Conservation (phyloP, 1,284 basidiomycete species). For the Melampsora larici-populina region DNA sequence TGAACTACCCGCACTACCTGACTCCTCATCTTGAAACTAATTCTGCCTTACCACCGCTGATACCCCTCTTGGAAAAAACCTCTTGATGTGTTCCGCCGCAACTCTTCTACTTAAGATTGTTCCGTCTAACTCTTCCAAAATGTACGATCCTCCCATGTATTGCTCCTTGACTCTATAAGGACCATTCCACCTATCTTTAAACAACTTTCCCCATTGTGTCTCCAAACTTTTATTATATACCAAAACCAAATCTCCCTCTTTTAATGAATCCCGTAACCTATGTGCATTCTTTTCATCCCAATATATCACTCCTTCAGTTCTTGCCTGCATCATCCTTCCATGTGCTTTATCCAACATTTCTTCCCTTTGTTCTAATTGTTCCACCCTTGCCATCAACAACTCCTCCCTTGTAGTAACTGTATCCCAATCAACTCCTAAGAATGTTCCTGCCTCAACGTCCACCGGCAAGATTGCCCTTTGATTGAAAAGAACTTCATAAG, state of each 20-base stretch:
- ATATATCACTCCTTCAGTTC: conserved; percentile 3
- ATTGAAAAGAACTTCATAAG: neutral
- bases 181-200: conserved; percentile 26
- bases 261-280: neutral
- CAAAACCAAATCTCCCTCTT: conserved; percentile 16
- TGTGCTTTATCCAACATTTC: neutral
- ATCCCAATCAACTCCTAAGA: neutral
- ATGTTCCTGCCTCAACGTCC: conserved; percentile 1
- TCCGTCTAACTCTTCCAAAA: too few relatives aligned
- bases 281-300: conserved; percentile 12
- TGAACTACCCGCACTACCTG: too few relatives aligned
- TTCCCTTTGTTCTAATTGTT: neutral
- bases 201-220: conserved; percentile 25
- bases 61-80: too few relatives aligned
- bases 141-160: neutral
- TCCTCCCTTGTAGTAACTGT: neutral
- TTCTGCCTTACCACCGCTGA: too few relatives aligned
- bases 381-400: neutral
- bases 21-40: too few relatives aligned
- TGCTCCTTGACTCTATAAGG: conserved; percentile 18
- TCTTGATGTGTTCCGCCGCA: too few relatives aligned
- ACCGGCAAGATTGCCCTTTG: neutral
- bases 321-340: neutral
- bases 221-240: conserved; percentile 25
- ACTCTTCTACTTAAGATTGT: too few relatives aligned